Percentiles rank a stretch among this genome's conserved stretches.
These are phyloP conservation scores for Cladophialophora carrionii DNA, from an alignment of 2,329 filamentous ascomycete species.

Conservation along the genomic window DNA sequence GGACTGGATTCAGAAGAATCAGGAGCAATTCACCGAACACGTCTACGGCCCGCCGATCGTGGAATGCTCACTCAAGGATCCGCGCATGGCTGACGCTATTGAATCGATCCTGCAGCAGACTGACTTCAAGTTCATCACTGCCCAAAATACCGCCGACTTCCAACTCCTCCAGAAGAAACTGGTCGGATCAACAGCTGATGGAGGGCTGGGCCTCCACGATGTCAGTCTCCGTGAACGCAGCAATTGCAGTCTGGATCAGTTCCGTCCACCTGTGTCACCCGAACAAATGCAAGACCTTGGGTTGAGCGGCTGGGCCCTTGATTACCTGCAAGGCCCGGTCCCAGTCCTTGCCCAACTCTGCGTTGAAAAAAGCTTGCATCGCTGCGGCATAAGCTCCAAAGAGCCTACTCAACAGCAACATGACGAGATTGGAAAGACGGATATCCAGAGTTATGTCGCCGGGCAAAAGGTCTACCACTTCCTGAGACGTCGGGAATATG, in stretches of 20 bases:
- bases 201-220: conserved; percentile 66
- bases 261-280: conserved; percentile 58
- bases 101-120: conserved; percentile 60
- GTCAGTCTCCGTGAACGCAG: conserved; percentile 65
- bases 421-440: conserved; percentile 62
- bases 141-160: conserved; percentile 75
- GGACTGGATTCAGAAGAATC: conserved; percentile 79
- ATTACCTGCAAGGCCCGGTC: conserved; percentile 78
- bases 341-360: conserved; percentile 88
- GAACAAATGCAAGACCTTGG: conserved; percentile 63
- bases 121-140: conserved; percentile 69
- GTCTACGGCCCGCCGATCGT: conserved; percentile 82
- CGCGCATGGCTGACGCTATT: conserved; percentile 64
- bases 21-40: conserved; percentile 68
- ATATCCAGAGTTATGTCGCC: conserved; percentile 71
- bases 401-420: conserved; percentile 71
- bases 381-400: conserved; percentile 65
- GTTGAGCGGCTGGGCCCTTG: conserved; percentile 77
- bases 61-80: conserved; percentile 76
- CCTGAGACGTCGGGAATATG: conserved; percentile 77
- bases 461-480: conserved; percentile 67
- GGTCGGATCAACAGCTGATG: conserved; percentile 44
- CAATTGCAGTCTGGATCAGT: conserved; percentile 55
- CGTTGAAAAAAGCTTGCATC: conserved; percentile 69
- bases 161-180: conserved; percentile 70